Evolutionary conservation across 2,329 filamentous ascomycete species (phyloP).

Genomic region (Delphinella strobiligena): DNA sequence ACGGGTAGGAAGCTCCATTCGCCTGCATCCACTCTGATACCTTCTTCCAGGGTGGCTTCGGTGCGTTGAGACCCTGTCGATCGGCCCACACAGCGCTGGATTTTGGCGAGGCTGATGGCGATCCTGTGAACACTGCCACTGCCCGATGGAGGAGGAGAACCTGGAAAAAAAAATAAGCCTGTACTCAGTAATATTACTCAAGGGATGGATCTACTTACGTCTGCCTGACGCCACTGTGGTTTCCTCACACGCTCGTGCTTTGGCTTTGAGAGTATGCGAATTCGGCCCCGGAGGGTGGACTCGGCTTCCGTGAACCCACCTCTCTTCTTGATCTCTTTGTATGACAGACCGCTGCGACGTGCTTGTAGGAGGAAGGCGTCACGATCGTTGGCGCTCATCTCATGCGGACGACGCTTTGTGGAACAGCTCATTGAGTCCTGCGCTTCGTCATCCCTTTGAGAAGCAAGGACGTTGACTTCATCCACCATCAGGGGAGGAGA

Average conservation of each 20-base stretch:
- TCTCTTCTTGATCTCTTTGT: slow-evolving; percentile 47
- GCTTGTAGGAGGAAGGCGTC: slow-evolving; percentile 37
- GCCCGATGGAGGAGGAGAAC: slow-evolving; percentile 15
- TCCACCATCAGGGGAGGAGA: too few relatives aligned
- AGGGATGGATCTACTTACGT: too few relatives aligned
- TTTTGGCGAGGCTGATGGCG: not conserved
- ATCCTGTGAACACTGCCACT: slow-evolving; percentile 11
- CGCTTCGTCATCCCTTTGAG: too few relatives aligned
- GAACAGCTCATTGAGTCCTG: too few relatives aligned
- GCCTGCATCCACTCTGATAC: slow-evolving; percentile 41
- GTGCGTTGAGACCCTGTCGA: not conserved
- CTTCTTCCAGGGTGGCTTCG: slow-evolving; percentile 47
- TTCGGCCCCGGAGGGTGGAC: slow-evolving; percentile 59
- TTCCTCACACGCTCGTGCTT: slow-evolving; percentile 51
- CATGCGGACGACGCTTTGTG: too few relatives aligned
- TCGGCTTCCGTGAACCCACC: slow-evolving; percentile 53
- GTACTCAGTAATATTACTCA: too few relatives aligned
- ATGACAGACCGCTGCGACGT: slow-evolving; percentile 47
- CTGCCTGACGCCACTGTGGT: slow-evolving; percentile 49
- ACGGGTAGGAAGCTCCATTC: slow-evolving; percentile 45
- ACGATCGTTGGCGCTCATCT: slow-evolving; percentile 11
- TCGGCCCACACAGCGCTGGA: not conserved
- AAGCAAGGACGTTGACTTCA: too few relatives aligned
- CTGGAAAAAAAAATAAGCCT: too few relatives aligned
- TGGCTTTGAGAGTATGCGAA: slow-evolving; percentile 52